Conservation (phyloP, 78 protist species). For the Chrysochromulina parva region DNA sequence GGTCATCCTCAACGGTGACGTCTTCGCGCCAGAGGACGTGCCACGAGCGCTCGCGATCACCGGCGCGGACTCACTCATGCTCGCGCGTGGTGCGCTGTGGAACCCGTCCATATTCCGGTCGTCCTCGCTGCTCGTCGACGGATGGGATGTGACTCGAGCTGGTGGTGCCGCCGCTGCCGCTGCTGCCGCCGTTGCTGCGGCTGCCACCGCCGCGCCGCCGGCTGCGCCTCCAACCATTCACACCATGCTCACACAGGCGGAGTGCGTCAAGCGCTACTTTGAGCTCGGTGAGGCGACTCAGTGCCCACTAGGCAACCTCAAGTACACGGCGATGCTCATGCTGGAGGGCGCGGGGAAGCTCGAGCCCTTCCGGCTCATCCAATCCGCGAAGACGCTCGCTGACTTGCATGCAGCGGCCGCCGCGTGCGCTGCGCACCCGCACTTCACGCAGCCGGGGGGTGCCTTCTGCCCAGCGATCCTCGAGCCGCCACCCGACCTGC, state of each 20-base stretch:
- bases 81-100: constrained; percentile 47
- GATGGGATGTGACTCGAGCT: background rate
- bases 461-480: background rate
- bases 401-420: background rate
- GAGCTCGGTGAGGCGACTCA: background rate
- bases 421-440: background rate
- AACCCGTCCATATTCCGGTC: constrained; percentile 18
- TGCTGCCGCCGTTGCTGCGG: background rate
- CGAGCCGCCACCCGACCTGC: background rate
- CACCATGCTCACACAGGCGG: background rate
- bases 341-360: background rate
- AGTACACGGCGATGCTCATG: background rate
- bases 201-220: background rate
- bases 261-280: background rate
- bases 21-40: background rate
- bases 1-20: constrained; percentile 9
- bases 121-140: no score
- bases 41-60: background rate
- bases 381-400: background rate
- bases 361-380: background rate
- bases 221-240: background rate
- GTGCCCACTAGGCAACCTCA: background rate
- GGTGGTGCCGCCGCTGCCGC: background rate
- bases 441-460: background rate
- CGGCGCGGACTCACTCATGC: constrained; percentile 20